Conservation (phyloP, 169 alveolate species). For the Plasmodium chabaudi region DNA sequence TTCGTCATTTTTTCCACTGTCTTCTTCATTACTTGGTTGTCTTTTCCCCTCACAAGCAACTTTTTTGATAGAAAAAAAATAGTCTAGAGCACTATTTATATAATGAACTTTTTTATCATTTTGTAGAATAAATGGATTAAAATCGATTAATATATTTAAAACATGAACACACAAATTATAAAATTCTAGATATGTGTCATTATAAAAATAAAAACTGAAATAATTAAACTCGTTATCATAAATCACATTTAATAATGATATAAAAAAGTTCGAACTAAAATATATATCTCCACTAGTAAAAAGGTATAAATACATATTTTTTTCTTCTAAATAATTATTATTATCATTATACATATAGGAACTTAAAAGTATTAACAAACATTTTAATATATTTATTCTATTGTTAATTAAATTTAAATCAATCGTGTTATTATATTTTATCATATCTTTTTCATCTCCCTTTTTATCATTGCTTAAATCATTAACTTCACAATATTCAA, state of each 20-base stretch:
- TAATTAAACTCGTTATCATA: slow-evolving; percentile 75
- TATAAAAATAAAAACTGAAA: slow-evolving; percentile 52
- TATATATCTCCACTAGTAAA: slow-evolving; percentile 73
- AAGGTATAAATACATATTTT: slow-evolving; percentile 49
- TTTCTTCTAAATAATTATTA: slow-evolving; percentile 49
- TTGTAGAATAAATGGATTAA: slow-evolving; percentile 41
- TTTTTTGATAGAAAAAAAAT: slow-evolving; percentile 2
- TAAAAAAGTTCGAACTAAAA: slow-evolving; percentile 43
- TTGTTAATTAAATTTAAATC: slow-evolving; percentile 61
- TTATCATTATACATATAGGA: slow-evolving; percentile 60
- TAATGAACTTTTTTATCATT: slow-evolving; percentile 45
- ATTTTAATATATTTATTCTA: slow-evolving; percentile 42
- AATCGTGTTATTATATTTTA: not conserved
- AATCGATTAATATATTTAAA: slow-evolving; percentile 61
- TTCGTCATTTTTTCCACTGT: not conserved
- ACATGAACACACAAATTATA: slow-evolving; percentile 57
- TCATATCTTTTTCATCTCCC: not conserved
- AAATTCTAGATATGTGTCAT: slow-evolving; percentile 60
- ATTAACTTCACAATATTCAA: not conserved
- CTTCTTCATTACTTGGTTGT: not conserved
- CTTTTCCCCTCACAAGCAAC: not conserved
- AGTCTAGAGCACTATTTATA: slow-evolving; percentile 22
- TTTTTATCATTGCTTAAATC: not conserved
- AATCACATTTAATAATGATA: slow-evolving; percentile 45
- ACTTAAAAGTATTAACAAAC: slow-evolving; percentile 67